phyloP scores from a whole-genome alignment of 345 rosid species.

The Euclidium syriacum region DNA sequence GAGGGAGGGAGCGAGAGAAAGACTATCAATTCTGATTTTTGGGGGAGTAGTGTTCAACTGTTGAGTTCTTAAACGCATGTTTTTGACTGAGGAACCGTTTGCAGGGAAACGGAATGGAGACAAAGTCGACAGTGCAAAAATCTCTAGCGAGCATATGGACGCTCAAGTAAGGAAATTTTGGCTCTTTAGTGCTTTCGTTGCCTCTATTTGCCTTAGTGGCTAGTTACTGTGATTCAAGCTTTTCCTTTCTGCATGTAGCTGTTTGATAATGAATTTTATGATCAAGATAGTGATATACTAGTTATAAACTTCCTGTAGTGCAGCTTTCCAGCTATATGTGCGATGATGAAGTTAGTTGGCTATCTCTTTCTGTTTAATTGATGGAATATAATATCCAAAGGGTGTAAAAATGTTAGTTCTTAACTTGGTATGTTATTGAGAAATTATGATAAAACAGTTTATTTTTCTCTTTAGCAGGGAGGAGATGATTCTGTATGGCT shows the following conservation, averaged over 20 bases:
- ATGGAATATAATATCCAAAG: neutral
- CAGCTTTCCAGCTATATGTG: neutral
- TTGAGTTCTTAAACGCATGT: neutral
- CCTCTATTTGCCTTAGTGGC: neutral
- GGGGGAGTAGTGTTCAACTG: neutral
- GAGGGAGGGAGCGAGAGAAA: neutral
- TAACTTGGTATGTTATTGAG: neutral
- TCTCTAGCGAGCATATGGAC: conserved; percentile 32
- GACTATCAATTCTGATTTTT: neutral
- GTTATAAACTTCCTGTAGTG: neutral
- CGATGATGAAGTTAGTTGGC: neutral
- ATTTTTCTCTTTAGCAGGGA: conserved; percentile 9
- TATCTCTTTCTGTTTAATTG: neutral
- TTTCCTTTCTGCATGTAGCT: neutral
- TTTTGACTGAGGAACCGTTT: conserved; percentile 15
- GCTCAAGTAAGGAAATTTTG: conserved; percentile 31
- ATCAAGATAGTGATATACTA: neutral
- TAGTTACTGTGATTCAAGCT: conserved; percentile 8
- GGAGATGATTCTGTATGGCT: conserved; percentile 36
- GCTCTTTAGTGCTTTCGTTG: neutral
- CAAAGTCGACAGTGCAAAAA: conserved; percentile 21
- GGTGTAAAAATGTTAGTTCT: neutral
- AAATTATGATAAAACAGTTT: neutral
- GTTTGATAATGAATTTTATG: neutral
- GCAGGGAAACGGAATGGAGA: conserved; percentile 36